These are phyloP conservation scores for Penicillium sp. DNA, from an alignment of 2,329 filamentous ascomycete species.

Conservation along the genomic window DNA sequence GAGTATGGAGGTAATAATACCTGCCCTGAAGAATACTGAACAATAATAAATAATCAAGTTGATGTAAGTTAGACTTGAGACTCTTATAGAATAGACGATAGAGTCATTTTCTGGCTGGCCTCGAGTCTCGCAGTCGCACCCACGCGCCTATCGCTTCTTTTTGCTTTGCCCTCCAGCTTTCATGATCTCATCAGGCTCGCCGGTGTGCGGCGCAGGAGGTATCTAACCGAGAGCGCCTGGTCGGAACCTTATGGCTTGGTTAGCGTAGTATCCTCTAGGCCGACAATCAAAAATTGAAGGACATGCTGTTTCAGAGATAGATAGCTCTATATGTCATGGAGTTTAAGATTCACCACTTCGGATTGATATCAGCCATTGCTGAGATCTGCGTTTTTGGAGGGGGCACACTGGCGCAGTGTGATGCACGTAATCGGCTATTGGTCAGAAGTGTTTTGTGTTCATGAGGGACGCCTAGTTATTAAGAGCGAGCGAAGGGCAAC, in stretches of 20 bases:
- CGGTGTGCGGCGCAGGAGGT: constrained; percentile 5
- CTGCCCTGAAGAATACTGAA: neutral
- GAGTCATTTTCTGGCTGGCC: too few species aligned
- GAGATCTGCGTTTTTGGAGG: neutral
- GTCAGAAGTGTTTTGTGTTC: neutral
- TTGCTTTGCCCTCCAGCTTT: neutral
- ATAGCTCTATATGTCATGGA: neutral
- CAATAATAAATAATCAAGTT: neutral
- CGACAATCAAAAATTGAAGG: neutral
- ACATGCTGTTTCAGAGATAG: neutral
- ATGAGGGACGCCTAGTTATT: neutral
- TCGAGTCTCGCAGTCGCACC: neutral
- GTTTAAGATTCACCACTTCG: neutral
- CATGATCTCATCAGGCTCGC: neutral
- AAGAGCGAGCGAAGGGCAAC: neutral
- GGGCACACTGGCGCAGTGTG: neutral
- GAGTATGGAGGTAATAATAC: constrained; percentile 23
- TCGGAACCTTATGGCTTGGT: constrained; percentile 1
- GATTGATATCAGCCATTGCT: neutral
- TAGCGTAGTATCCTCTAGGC: neutral
- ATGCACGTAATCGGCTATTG: constrained; percentile 7
- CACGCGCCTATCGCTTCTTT: neutral
- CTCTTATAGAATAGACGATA: neutral
- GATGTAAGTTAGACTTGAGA: neutral
- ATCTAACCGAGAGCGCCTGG: constrained; percentile 13